phyloP scores from a whole-genome alignment of 2,329 filamentous ascomycete species.

The Rhexocercosporidium sp. region DNA sequence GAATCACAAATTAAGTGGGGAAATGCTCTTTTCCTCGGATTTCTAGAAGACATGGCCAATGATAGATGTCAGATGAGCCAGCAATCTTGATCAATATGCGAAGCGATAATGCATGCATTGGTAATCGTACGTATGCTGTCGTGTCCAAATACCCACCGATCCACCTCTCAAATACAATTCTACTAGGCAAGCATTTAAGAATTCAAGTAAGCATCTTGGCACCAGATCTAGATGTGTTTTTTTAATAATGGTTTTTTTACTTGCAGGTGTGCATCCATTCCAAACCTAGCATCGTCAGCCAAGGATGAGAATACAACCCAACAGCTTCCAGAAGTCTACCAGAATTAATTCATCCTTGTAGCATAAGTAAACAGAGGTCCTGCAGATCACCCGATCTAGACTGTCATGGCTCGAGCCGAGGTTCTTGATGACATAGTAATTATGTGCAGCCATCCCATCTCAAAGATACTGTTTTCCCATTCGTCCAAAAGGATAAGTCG shows the following conservation, averaged over 20 bases:
- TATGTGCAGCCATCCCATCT: neutral
- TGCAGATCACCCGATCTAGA: conserved; percentile 2
- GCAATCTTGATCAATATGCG: too few species aligned
- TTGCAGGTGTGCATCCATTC: neutral
- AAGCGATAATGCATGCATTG: too few species aligned
- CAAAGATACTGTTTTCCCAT: neutral
- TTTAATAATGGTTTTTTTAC: neutral
- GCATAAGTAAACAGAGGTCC: neutral
- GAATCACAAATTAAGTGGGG: too few species aligned
- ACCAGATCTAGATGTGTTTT: neutral
- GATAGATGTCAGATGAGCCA: too few species aligned
- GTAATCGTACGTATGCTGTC: too few species aligned
- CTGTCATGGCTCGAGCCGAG: neutral
- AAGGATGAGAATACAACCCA: neutral
- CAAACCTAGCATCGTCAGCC: neutral
- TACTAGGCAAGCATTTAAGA: neutral
- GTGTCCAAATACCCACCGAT: neutral
- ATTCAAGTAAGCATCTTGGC: neutral
- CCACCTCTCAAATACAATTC: neutral
- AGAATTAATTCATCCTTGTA: neutral
- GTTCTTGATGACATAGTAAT: too few species aligned
- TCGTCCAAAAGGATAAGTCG: neutral
- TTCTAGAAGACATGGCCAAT: too few species aligned
- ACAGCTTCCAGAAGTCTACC: neutral
- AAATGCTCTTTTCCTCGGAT: too few species aligned